Evolutionary conservation across 345 rosid species (phyloP).

Genomic region (Acer negundo): DNA sequence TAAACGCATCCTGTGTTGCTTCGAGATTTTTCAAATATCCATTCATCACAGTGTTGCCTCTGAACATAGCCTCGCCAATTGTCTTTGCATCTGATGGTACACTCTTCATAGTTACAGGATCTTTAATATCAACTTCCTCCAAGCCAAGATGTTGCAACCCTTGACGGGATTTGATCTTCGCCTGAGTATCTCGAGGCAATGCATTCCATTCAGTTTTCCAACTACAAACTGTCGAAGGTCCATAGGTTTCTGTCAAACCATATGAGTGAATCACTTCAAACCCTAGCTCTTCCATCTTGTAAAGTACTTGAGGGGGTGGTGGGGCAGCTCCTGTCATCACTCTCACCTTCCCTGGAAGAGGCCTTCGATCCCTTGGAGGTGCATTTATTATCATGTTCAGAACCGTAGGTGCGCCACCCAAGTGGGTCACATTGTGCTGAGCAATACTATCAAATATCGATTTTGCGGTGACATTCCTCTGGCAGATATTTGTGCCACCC

Average conservation of each 20-base stretch:
- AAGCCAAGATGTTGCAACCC: slow-evolving; percentile 64
- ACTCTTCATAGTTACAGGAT: slow-evolving; percentile 58
- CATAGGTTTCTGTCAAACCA: slow-evolving; percentile 80
- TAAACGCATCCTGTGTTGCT: slow-evolving; percentile 66
- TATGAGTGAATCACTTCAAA: slow-evolving; percentile 59
- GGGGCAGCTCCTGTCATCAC: slow-evolving; percentile 71
- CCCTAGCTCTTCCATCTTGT: slow-evolving; percentile 66
- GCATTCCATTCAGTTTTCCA: slow-evolving; percentile 81
- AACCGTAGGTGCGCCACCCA: slow-evolving; percentile 58
- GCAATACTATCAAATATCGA: slow-evolving; percentile 42
- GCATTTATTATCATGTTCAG: slow-evolving; percentile 70
- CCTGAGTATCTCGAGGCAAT: slow-evolving; percentile 47
- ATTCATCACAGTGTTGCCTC: slow-evolving; percentile 83
- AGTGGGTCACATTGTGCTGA: slow-evolving; percentile 47
- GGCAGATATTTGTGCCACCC: slow-evolving; percentile 67
- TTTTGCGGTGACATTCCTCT: slow-evolving; percentile 38
- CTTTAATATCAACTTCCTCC: slow-evolving; percentile 61
- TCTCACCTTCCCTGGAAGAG: slow-evolving; percentile 51
- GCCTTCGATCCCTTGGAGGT: slow-evolving; percentile 33
- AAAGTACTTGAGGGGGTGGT: slow-evolving; percentile 63
- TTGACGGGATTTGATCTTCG: slow-evolving; percentile 67
- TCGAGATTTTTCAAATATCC: slow-evolving; percentile 64
- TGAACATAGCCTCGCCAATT: slow-evolving; percentile 72
- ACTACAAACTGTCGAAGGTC: slow-evolving; percentile 65
- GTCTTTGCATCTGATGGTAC: slow-evolving; percentile 66